Percentiles rank a stretch among this genome's conserved stretches.
Evolutionary conservation across 768 basidiomycete species (phyloP).

Genomic region (Daedaleopsis sinensis): DNA sequence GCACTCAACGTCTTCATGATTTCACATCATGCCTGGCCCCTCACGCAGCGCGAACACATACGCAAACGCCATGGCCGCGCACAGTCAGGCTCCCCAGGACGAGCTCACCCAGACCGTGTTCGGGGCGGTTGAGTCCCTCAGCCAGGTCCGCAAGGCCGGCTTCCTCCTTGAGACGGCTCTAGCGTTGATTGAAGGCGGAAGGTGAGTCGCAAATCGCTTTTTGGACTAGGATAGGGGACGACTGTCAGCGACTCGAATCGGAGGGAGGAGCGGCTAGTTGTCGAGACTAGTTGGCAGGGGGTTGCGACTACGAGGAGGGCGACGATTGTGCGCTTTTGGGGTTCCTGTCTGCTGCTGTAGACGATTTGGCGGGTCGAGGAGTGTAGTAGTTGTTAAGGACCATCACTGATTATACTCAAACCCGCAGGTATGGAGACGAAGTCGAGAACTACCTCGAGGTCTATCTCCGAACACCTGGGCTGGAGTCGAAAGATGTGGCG

Average conservation of each 20-base stretch:
- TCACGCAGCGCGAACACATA: not conserved
- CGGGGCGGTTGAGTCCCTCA: constrained; percentile 35
- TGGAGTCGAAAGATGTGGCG: constrained; percentile 52
- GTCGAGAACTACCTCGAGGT: constrained; percentile 71
- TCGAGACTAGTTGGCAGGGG: too few relatives aligned
- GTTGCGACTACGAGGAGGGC: not conserved
- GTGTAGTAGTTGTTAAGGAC: not conserved
- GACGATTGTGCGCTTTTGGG: not conserved
- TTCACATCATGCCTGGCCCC: constrained; percentile 17
- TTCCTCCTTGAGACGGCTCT: constrained; percentile 39
- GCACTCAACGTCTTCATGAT: constrained; percentile 2
- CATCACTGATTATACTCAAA: not conserved
- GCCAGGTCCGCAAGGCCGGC: constrained; percentile 33
- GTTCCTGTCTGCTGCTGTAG: too few relatives aligned
- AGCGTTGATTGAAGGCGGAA: constrained; percentile 37
- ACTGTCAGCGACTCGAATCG: not conserved
- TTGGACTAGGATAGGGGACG: not conserved
- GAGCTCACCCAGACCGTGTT: constrained; percentile 39
- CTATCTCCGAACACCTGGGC: constrained; percentile 61
- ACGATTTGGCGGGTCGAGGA: too few relatives aligned
- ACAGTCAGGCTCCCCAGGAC: constrained; percentile 25
- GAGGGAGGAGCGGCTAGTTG: not conserved
- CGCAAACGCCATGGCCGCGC: constrained; percentile 17
- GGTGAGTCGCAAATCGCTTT: constrained; percentile 21
- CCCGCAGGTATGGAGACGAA: constrained; percentile 57